These are phyloP conservation scores for Candida pseudofarinosa DNA, from an alignment of 805 yeast species.

Conservation along the genomic window DNA sequence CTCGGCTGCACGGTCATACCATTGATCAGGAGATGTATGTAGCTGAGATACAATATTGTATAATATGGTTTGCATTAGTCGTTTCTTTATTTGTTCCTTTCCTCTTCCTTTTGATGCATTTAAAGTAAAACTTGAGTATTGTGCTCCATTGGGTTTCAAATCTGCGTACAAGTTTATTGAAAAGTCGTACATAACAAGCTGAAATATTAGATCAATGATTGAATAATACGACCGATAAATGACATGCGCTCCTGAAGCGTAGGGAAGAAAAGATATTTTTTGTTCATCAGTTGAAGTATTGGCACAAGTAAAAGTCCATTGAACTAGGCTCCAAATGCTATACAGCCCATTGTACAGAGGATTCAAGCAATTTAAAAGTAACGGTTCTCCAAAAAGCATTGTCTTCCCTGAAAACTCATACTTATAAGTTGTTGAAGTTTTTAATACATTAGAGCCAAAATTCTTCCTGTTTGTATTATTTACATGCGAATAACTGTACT, in stretches of 20 bases:
- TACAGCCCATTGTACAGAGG: constrained; percentile 16
- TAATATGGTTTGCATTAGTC: constrained; percentile 10
- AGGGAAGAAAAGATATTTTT: constrained; percentile 13
- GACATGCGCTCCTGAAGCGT: constrained; percentile 16
- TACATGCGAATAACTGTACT: too few species aligned
- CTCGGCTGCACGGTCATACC: constrained; percentile 30
- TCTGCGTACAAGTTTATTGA: constrained; percentile 4
- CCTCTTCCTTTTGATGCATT: too few species aligned
- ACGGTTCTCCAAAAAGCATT: constrained; percentile 29
- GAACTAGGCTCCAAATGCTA: constrained; percentile 27
- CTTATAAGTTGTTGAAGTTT: too few species aligned
- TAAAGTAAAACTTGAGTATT: too few species aligned
- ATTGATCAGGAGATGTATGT: constrained; percentile 15
- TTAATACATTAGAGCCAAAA: too few species aligned
- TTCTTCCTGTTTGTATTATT: too few species aligned
- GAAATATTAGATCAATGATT: constrained; percentile 17
- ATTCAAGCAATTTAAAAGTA: constrained; percentile 20
- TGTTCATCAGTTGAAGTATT: constrained; percentile 20
- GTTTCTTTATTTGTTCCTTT: too few species aligned
- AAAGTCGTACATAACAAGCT: constrained; percentile 15
- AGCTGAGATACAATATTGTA: constrained; percentile 18
- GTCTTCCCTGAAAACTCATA: constrained; percentile 6
- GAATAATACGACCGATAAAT: constrained; percentile 21
- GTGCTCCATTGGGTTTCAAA: too few species aligned
- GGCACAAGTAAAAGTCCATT: constrained; percentile 37